Conservation (phyloP, 805 yeast species). For the Candida nemodendra region DNA sequence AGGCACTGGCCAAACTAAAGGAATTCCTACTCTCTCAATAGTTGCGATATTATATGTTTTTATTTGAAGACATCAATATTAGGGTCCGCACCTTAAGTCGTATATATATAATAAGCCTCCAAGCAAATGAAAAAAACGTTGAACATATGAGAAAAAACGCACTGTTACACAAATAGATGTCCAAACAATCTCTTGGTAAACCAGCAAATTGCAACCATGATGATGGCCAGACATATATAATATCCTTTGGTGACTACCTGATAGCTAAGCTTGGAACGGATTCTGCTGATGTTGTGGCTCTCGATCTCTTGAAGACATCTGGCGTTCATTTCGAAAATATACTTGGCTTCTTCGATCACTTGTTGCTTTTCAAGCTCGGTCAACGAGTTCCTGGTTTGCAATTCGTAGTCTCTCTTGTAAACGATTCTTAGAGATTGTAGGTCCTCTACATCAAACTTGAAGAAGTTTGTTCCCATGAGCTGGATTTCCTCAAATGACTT, state of each 20-base stretch:
- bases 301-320: slow-evolving; percentile 66
- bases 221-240: slow-evolving; percentile 38
- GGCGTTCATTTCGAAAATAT: slow-evolving; percentile 62
- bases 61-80: no score
- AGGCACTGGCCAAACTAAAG: slow-evolving; percentile 73
- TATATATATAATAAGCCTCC: not conserved
- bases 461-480: slow-evolving; percentile 65
- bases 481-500: slow-evolving; percentile 62
- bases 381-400: slow-evolving; percentile 68
- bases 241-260: slow-evolving; percentile 52
- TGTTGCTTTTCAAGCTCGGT: slow-evolving; percentile 70
- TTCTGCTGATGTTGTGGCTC: slow-evolving; percentile 55
- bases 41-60: no score
- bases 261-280: slow-evolving; percentile 55
- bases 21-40: slow-evolving; percentile 41
- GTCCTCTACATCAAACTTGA: slow-evolving; percentile 62
- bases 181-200: slow-evolving; percentile 34
- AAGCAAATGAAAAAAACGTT: not conserved
- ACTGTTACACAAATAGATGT: slow-evolving; percentile 15
- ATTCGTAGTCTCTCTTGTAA: slow-evolving; percentile 76
- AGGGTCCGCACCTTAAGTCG: no score
- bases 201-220: slow-evolving; percentile 34
- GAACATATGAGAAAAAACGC: slow-evolving; percentile 1
- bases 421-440: slow-evolving; percentile 60
- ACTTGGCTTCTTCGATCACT: slow-evolving; percentile 64